A percentile compares a stretch with the other conserved stretches of the same genome.
Evolutionary conservation across 192 early-diverging fungal species (phyloP).

Genomic region (Jimgerdemannia lactiflua): DNA sequence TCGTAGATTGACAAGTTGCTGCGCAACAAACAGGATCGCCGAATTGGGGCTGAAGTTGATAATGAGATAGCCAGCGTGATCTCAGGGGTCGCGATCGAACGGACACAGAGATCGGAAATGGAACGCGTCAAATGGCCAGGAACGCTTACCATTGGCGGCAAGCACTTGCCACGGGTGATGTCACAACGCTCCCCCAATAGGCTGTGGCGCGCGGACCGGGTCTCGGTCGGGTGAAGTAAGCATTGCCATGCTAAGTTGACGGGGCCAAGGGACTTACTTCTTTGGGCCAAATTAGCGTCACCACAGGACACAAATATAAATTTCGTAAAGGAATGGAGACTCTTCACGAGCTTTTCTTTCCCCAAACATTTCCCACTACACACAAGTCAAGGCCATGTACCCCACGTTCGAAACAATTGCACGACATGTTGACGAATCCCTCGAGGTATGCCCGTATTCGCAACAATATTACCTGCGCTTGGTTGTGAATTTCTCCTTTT

Average conservation of each 20-base stretch:
- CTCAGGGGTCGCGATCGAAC: neutral
- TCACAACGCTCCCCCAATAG: neutral
- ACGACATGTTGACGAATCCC: constrained; percentile 54
- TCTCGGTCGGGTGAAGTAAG: too few species aligned
- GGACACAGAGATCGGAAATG: neutral
- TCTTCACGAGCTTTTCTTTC: neutral
- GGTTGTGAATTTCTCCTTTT: neutral
- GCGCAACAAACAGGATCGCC: too few species aligned
- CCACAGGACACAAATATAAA: too few species aligned
- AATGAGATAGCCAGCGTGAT: neutral
- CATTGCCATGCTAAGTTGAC: too few species aligned
- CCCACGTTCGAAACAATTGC: constrained; percentile 49
- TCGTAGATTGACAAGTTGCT: too few species aligned
- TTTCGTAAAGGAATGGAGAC: too few species aligned
- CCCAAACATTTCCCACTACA: neutral
- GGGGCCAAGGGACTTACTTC: too few species aligned
- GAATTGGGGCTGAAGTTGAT: neutral
- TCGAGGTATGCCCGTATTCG: constrained; percentile 31
- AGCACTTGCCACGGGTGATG: neutral
- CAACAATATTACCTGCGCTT: neutral
- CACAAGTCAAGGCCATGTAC: neutral
- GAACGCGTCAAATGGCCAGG: neutral
- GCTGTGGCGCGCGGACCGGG: neutral
- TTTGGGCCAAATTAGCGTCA: too few species aligned
- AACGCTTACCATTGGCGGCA: neutral